These are phyloP conservation scores for Penicillium griseofulvum DNA, from an alignment of 2,329 filamentous ascomycete genomes.

Conservation along the genomic window DNA sequence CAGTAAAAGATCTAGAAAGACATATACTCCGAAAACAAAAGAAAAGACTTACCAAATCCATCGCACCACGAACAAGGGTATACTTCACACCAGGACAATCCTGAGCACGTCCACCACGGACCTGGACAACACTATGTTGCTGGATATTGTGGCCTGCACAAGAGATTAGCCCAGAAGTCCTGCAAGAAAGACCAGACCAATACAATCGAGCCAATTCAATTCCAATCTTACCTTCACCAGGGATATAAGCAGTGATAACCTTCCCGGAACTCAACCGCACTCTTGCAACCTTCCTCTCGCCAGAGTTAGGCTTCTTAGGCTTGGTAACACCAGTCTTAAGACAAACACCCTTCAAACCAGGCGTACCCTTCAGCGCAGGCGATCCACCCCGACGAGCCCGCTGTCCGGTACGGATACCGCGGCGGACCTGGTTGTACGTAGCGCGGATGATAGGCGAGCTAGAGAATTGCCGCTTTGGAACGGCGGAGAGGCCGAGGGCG, in stretches of 20 bases:
- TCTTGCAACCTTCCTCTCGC: constrained; percentile 91
- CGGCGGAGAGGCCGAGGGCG: constrained; percentile 18
- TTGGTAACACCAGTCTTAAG: constrained; percentile 89
- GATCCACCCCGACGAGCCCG: constrained; percentile 82
- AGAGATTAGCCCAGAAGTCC: constrained; percentile 3
- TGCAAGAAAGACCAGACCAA: not conserved
- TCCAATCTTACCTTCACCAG: constrained; percentile 68
- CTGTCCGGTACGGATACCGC: constrained; percentile 75
- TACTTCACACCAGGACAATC: constrained; percentile 99
- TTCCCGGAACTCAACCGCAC: constrained; percentile 83
- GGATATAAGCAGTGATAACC: constrained; percentile 89
- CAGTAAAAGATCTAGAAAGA: constrained; percentile 17
- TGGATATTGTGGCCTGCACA: constrained; percentile 83
- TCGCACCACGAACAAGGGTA: constrained; percentile 82
- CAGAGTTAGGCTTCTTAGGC: constrained; percentile 98
- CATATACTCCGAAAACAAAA: not conserved
- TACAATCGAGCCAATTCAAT: constrained; percentile 18
- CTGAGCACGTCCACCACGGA: constrained; percentile 88
- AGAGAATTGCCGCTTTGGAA: constrained; percentile 51
- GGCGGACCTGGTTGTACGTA: constrained; percentile 71
- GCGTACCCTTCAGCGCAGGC: constrained; percentile 72
- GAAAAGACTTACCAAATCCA: constrained; percentile 75
- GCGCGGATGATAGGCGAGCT: constrained; percentile 57
- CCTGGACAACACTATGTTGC: constrained; percentile 95
- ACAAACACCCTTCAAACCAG: constrained; percentile 92